Conservation (phyloP, 1,284 basidiomycete genomes). For the Naganishia sp. region DNA sequence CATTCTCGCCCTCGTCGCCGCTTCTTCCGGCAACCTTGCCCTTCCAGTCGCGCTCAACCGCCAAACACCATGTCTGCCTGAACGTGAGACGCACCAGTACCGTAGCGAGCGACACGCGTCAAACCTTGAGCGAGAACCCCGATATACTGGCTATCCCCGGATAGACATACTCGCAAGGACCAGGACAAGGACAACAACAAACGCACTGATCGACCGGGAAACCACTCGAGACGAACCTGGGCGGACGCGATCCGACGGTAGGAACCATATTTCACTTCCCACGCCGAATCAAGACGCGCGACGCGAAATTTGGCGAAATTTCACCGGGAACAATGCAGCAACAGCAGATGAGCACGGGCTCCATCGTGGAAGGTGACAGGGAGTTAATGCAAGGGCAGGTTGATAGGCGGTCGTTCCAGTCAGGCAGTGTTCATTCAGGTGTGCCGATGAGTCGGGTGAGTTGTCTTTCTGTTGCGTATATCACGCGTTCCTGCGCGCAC, state of each 20-base stretch:
- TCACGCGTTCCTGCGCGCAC: neutral
- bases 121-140: neutral
- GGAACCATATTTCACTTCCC: no score
- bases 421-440: conserved; percentile 4
- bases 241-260: no score
- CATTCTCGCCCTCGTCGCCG: neutral
- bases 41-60: neutral
- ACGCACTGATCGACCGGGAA: no score
- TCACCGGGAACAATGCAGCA: neutral
- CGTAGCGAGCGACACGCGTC: neutral
- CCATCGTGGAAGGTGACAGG: neutral
- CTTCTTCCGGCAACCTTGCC: neutral
- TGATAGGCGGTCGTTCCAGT: conserved; percentile 4
- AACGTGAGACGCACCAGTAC: neutral
- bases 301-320: neutral
- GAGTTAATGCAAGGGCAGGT: conserved; percentile 21
- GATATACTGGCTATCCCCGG: neutral
- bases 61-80: neutral
- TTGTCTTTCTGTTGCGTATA: neutral
- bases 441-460: conserved; percentile 26
- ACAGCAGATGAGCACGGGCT: neutral
- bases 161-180: neutral
- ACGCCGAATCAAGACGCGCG: no score
- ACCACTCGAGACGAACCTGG: neutral
- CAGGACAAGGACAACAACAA: neutral